Conservation (phyloP, 805 yeast genomes). For the Nakazawaea anatomiae region DNA sequence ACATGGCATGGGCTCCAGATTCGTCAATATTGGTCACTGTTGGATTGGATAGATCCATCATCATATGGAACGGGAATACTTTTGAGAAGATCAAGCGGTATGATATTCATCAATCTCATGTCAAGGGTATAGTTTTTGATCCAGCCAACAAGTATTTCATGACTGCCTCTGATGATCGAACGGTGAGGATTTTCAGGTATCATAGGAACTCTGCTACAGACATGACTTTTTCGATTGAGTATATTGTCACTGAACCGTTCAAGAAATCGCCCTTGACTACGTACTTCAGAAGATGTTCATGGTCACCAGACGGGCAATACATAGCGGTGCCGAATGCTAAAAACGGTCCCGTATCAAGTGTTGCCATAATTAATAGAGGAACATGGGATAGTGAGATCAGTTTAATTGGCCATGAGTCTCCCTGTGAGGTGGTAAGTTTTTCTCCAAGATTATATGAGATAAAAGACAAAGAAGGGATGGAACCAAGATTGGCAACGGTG, state of each 20-base stretch:
- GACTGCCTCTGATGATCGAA: conserved; percentile 93
- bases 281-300: conserved; percentile 77
- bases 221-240: conserved; percentile 81
- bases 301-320: conserved; percentile 90
- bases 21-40: conserved; percentile 86
- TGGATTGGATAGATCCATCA: conserved; percentile 88
- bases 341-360: conserved; percentile 75
- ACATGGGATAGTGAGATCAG: conserved; percentile 74
- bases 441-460: conserved; percentile 60
- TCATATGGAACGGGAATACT: conserved; percentile 90
- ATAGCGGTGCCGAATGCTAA: conserved; percentile 84
- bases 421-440: conserved; percentile 75
- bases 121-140: conserved; percentile 94
- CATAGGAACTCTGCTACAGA: conserved; percentile 64
- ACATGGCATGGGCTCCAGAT: conserved; percentile 97
- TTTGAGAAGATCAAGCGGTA: conserved; percentile 85
- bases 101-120: conserved; percentile 91
- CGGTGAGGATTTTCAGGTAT: conserved; percentile 82
- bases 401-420: conserved; percentile 78
- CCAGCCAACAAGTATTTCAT: conserved; percentile 98
- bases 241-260: conserved; percentile 79
- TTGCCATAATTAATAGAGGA: conserved; percentile 69
- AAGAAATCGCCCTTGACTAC: conserved; percentile 86
- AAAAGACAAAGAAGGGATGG: conserved; percentile 16
- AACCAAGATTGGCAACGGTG: conserved; percentile 45